Evolutionary conservation across 192 early-diverging fungal genomes (phyloP), one percentile per base, ranked within the genome.

Genomic region (Physocladia obscura): DNA sequence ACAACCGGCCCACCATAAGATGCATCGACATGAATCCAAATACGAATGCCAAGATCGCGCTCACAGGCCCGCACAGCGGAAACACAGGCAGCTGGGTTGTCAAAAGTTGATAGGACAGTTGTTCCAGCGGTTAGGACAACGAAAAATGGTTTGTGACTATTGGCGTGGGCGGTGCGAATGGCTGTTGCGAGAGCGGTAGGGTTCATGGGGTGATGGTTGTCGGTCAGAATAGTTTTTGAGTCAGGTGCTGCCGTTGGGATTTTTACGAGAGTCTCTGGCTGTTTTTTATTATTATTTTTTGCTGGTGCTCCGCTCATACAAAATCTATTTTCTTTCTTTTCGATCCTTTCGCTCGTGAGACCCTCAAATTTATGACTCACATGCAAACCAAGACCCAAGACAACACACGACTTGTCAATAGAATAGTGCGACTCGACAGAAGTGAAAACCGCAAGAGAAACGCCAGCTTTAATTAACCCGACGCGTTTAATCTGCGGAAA

Each of bases 121-220:
- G 92, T 94, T 36, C 92, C 92, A 39, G 89, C 85, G 0, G 92
- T 94, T 6, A 87, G 88, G 70, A 90, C 91, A 71, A 94, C 85
- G 67, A 93, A 92, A 58, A 91, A 92, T 17, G 92, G 92, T 11
- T 77, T 77, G 5, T 82, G 82, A 19, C 82, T 88, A 0, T 61
- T 19, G 4, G 62, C 74, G 44, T 47, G 19, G 15, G 69, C 34
- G 3, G 44, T n/a, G 4, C 26, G 57, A 2, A 62, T 34, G 5
- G 13, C 15, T 4, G 8, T 5, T 8, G 24, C 5, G 13, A 44
- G 51, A 17, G 11, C 32, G 24, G 13, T 11, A 5, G 54, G 50
- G 27, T 57, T 36, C 15, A 47, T 47, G 30, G n/a, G n/a, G n/a
- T n/a, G n/a, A n/a, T n/a, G n/a, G n/a, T n/a, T n/a, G n/a, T n/a